Evolutionary conservation across 2,329 filamentous ascomycete genomes (phyloP).

Genomic region (Colletotrichum neosansevieriae): DNA sequence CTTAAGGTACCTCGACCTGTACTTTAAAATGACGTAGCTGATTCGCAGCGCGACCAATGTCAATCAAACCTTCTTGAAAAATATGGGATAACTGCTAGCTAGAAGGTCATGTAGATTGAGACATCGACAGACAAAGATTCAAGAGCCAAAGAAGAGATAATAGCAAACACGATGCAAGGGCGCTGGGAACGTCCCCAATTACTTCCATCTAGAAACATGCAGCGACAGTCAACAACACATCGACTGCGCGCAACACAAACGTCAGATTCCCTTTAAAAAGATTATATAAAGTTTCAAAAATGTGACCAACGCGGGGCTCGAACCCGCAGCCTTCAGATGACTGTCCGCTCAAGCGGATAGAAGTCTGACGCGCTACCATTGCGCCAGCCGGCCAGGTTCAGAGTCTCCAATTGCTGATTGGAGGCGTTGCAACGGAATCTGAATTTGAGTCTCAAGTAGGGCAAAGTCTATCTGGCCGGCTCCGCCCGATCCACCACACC

Average conservation of each 20-base stretch:
- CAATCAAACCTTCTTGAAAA: background rate
- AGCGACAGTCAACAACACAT: too few species aligned
- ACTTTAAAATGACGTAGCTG: slow-evolving; percentile 3
- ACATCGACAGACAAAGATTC: too few species aligned
- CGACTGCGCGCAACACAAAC: too few species aligned
- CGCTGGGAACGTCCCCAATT: too few species aligned
- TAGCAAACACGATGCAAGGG: too few species aligned
- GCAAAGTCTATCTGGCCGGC: background rate
- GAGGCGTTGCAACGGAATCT: background rate
- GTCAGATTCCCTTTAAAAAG: too few species aligned
- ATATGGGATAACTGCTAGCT: background rate
- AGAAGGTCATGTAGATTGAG: too few species aligned
- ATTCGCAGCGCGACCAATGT: background rate
- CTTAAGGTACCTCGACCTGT: background rate
- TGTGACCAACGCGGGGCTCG: slow-evolving; percentile 39
- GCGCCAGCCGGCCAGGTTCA: slow-evolving; percentile 35
- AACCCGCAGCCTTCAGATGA: slow-evolving; percentile 39
- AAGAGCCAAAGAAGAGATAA: too few species aligned
- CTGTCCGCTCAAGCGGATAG: background rate
- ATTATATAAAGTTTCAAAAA: background rate
- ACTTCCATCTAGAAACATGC: too few species aligned
- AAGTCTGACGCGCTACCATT: slow-evolving; percentile 41
- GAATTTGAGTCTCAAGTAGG: background rate
- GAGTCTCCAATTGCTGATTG: slow-evolving; percentile 23
- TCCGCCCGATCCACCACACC: background rate